Percentiles rank a stretch among this genome's conserved stretches.
Conservation (phyloP, 305 asterid genomes). For the Solanum chacoense region DNA sequence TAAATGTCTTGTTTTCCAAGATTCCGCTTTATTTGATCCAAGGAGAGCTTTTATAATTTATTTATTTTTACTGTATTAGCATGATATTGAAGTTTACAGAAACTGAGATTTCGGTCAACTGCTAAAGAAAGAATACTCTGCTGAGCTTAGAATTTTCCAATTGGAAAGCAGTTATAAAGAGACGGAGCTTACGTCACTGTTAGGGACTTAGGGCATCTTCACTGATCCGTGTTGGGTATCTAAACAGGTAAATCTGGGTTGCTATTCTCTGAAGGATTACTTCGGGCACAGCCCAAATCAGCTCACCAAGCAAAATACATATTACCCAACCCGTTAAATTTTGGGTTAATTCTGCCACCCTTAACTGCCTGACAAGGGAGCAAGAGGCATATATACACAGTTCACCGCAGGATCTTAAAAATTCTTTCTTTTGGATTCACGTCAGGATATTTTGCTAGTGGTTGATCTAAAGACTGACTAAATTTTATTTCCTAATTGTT, state of each 20-base stretch:
- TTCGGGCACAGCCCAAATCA: neutral
- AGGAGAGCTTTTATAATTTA: neutral
- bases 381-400: neutral
- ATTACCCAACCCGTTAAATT: neutral
- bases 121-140: neutral
- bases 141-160: neutral
- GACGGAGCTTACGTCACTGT: neutral
- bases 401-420: neutral
- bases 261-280: neutral
- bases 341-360: neutral
- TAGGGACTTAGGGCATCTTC: neutral
- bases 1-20: neutral
- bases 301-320: neutral
- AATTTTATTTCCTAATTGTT: neutral
- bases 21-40: neutral
- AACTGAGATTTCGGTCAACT: neutral
- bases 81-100: neutral
- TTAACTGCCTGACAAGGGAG: neutral
- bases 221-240: neutral
- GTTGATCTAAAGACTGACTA: neutral
- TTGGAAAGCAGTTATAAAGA: neutral
- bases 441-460: neutral
- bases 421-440: neutral
- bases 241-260: neutral
- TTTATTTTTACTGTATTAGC: neutral